Base-by-base conservation (phyloP, 768 basidiomycete species). In the Russula compacta region DNA sequence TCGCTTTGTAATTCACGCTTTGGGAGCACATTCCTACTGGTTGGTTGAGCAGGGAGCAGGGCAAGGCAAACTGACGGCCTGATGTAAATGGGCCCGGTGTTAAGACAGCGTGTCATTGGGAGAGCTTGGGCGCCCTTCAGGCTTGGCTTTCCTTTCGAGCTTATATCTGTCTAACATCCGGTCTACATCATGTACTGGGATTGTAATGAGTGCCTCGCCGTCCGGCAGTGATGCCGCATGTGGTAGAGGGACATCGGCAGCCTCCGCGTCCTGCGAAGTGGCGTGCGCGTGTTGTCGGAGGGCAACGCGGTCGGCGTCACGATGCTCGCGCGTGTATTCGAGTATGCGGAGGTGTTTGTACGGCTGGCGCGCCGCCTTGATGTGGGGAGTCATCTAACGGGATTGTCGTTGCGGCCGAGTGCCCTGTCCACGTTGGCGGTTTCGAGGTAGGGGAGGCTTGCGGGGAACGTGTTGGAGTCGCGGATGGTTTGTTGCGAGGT, bases 341-440 rank as follows among this genome's bases (percentile, higher is more conserved):
- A 73, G 77, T 64, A 92, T 79, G 68, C 86, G 89, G 21, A 92
- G 73, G 68, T 93, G 91, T 68, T 89, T 93, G 74, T 81, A 87
- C 0, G 90, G 91, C 68, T 93, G 91, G 15, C 87, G 75, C 33
- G 74, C 78, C 0, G 86, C 81, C 66, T 82, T 82, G 61, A 71
- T 72, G 32, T 76, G 74, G 74, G 12, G 82, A 82, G 64, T 82
- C 81, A 60, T 82, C 81, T 11, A 82, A 70, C 35, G 83, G 72
- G 21, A 82, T 69, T 4, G 81, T 83, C 6, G 79, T 78, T 14
- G 73, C 59, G 7, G 78, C 75, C 2, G 80, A 79, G 64, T 80
- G 81, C 4, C 40, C 50, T 15, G 32, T 46, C 14, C 21, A 50
- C 17, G 42, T 29, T 39, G 54, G 35, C 50, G 60, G 12, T 33